Evolutionary conservation across 441 rosid genomes (phyloP).

Genomic region (Metrosideros polymorpha): DNA sequence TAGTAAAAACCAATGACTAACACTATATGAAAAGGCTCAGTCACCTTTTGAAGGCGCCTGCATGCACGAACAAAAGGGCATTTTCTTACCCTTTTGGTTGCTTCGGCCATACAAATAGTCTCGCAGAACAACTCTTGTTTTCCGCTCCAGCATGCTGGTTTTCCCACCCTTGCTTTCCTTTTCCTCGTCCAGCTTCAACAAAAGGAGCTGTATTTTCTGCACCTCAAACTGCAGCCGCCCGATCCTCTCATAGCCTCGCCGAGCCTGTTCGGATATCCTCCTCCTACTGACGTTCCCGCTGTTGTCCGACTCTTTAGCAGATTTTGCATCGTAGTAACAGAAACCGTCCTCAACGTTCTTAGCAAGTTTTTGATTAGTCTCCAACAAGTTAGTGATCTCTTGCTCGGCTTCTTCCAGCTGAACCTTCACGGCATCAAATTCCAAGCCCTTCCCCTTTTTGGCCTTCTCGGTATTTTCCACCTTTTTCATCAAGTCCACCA

Average conservation of each 20-base stretch:
- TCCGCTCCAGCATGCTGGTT: conserved; percentile 32
- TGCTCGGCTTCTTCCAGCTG: conserved; percentile 81
- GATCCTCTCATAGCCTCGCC: conserved; percentile 74
- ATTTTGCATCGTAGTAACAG: conserved; percentile 31
- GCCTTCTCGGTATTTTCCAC: conserved; percentile 56
- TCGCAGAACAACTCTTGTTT: conserved; percentile 52
- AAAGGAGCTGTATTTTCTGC: conserved; percentile 74
- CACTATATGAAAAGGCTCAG: conserved; percentile 13
- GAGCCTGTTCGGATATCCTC: conserved; percentile 64
- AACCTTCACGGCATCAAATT: conserved; percentile 54
- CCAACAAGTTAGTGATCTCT: conserved; percentile 50
- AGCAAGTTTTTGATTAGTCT: conserved; percentile 42
- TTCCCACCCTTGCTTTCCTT: conserved; percentile 39
- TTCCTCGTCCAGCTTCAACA: conserved; percentile 62
- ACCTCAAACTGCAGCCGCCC: conserved; percentile 84
- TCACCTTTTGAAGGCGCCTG: conserved; percentile 55
- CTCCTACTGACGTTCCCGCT: conserved; percentile 30
- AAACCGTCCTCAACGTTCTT: conserved; percentile 40
- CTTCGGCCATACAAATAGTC: conserved; percentile 65
- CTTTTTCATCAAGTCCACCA: conserved; percentile 71
- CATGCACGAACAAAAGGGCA: conserved; percentile 71
- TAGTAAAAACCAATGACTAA: background rate
- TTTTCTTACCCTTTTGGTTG: conserved; percentile 37
- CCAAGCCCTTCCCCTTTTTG: conserved; percentile 52
- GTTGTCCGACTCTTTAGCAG: conserved; percentile 39